Conservation (phyloP, 352 stramenopile genomes). For the Phytopythium helicoides region DNA sequence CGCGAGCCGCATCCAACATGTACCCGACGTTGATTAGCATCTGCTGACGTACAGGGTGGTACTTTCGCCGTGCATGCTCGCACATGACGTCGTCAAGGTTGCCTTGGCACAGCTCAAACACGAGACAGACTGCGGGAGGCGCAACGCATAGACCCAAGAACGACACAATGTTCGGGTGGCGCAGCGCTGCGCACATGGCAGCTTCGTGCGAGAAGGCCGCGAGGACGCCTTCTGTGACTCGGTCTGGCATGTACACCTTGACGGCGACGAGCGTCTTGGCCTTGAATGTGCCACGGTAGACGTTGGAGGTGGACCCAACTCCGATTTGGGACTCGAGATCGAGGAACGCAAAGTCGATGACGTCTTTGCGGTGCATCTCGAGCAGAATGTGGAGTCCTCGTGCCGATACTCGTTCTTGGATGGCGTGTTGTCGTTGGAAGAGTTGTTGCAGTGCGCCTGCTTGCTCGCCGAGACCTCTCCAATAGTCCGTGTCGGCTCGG, state of each 20-base stretch:
- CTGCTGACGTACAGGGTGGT: conserved; percentile 22
- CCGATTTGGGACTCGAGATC: conserved; percentile 47
- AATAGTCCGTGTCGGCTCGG: conserved; percentile 44
- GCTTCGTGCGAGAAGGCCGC: conserved; percentile 65
- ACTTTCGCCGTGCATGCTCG: conserved; percentile 27
- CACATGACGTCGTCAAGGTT: no score
- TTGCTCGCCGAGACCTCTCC: conserved; percentile 34
- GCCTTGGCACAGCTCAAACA: conserved; percentile 55
- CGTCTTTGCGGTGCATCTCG: conserved; percentile 62
- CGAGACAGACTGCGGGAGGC: conserved; percentile 59
- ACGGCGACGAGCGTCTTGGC: conserved; percentile 35
- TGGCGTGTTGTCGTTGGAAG: conserved; percentile 24
- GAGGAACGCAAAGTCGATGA: conserved; percentile 69
- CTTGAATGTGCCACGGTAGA: conserved; percentile 51
- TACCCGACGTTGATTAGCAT: conserved; percentile 35
- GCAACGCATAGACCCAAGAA: conserved; percentile 68
- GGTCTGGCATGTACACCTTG: conserved; percentile 60
- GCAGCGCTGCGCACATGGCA: conserved; percentile 42
- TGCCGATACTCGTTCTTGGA: conserved; percentile 36
- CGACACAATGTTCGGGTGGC: conserved; percentile 61
- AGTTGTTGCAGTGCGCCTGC: conserved; percentile 23
- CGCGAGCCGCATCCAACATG: conserved; percentile 45
- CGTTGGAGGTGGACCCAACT: conserved; percentile 34
- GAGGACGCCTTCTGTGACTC: conserved; percentile 51
- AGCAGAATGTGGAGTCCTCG: conserved; percentile 52